Percentiles rank a stretch among this genome's conserved stretches.
Evolutionary conservation across 176 grass and related monocot genomes (phyloP).

Genomic region (Oryza meyeriana): DNA sequence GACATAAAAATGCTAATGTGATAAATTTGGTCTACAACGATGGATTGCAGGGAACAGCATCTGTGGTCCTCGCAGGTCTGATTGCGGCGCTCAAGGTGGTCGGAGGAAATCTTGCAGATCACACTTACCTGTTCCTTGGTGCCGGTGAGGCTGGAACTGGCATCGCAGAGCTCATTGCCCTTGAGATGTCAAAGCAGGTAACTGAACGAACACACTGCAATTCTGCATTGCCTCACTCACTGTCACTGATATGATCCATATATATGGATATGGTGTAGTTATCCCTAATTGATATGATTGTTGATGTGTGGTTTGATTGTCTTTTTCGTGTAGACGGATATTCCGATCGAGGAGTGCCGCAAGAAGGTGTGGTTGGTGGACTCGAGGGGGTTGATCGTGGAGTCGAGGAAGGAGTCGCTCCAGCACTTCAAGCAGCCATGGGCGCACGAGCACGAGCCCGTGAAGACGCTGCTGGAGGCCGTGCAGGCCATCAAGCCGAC

Average conservation of each 20-base stretch:
- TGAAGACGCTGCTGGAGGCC: conserved; percentile 72
- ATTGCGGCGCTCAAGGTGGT: conserved; percentile 71
- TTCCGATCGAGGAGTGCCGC: conserved; percentile 74
- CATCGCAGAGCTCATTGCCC: conserved; percentile 93
- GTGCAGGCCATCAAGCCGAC: conserved; percentile 86
- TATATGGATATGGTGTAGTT: too few species aligned
- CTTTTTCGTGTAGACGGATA: conserved; percentile 32
- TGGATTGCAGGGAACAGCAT: conserved; percentile 77
- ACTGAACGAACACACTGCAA: neutral
- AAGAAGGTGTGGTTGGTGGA: conserved; percentile 97
- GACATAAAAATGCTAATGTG: neutral
- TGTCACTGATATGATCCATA: neutral
- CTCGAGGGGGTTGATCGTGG: conserved; percentile 92
- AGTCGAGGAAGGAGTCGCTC: conserved; percentile 63
- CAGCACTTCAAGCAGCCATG: conserved; percentile 97
- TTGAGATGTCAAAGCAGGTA: conserved; percentile 95
- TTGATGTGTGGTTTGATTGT: neutral
- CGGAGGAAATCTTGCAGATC: conserved; percentile 73
- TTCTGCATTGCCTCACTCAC: neutral
- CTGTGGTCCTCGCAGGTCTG: conserved; percentile 86
- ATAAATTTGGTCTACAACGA: neutral
- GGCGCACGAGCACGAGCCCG: conserved; percentile 80
- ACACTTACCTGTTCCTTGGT: conserved; percentile 93
- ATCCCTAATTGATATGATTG: neutral
- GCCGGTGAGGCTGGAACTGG: conserved; percentile 98